phyloP scores from a whole-genome alignment of 495 filamentous ascomycete species.

The Trichocladium uniseriatum region DNA sequence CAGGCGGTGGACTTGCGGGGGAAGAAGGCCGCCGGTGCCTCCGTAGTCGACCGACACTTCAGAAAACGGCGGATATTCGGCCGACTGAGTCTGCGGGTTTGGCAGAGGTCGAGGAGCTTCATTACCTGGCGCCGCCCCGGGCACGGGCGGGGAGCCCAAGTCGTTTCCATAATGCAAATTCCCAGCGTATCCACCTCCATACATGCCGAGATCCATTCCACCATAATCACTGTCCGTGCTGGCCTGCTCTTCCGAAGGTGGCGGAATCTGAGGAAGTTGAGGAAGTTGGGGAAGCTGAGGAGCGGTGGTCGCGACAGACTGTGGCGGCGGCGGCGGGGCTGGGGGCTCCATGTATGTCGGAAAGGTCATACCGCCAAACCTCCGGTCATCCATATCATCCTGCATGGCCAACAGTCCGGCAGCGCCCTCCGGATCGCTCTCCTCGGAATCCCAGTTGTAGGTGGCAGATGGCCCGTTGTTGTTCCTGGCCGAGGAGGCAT shows the following conservation, averaged over 20 bases:
- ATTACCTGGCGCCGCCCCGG: slow-evolving; percentile 17
- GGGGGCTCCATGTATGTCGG: slow-evolving; percentile 18
- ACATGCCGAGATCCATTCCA: slow-evolving; percentile 60
- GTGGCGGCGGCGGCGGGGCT: neutral
- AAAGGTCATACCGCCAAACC: slow-evolving; percentile 39
- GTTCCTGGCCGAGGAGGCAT: slow-evolving; percentile 38
- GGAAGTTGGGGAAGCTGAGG: slow-evolving; percentile 13
- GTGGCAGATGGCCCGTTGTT: slow-evolving; percentile 17
- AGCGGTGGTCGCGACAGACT: slow-evolving; percentile 2
- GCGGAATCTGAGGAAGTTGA: slow-evolving; percentile 11
- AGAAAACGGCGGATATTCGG: slow-evolving; percentile 32
- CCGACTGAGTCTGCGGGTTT: slow-evolving; percentile 29
- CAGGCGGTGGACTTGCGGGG: slow-evolving; percentile 59
- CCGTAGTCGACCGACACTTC: slow-evolving; percentile 54
- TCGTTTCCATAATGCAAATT: slow-evolving; percentile 66
- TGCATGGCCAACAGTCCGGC: slow-evolving; percentile 77
- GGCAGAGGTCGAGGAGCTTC: slow-evolving; percentile 29
- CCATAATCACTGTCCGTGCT: slow-evolving; percentile 64
- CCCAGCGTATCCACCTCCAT: slow-evolving; percentile 66
- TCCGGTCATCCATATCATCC: slow-evolving; percentile 74
- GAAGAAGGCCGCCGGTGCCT: slow-evolving; percentile 75
- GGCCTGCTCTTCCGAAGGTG: slow-evolving; percentile 37
- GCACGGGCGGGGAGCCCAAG: slow-evolving; percentile 32
- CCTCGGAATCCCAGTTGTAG: slow-evolving; percentile 42
- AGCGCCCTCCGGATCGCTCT: slow-evolving; percentile 85